phyloP scores from a whole-genome alignment of 805 yeast species.

The Hanseniaspora guilliermondii region DNA sequence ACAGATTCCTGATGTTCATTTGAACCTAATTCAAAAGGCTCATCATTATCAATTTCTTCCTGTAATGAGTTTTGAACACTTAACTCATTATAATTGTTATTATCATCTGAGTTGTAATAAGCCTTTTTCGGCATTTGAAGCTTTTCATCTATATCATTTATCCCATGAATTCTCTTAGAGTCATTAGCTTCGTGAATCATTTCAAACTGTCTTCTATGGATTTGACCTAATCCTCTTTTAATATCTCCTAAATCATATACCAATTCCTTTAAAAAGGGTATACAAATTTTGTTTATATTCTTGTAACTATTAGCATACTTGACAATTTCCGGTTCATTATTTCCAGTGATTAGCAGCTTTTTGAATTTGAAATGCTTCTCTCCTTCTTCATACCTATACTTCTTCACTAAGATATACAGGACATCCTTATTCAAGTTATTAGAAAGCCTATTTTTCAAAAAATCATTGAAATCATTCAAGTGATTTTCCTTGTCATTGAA shows the following conservation, averaged over 20 bases:
- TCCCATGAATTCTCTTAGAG: background rate
- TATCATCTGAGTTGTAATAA: conserved; percentile 5
- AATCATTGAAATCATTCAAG: background rate
- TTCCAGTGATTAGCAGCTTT: conserved; percentile 13
- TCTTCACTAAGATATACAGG: conserved; percentile 53
- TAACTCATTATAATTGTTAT: conserved; percentile 6
- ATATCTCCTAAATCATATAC: background rate
- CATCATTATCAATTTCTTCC: background rate
- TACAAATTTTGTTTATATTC: background rate
- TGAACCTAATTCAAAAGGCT: conserved; percentile 16
- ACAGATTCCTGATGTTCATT: background rate
- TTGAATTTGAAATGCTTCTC: conserved; percentile 53
- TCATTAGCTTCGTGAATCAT: conserved; percentile 20
- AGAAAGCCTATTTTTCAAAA: background rate
- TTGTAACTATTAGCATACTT: background rate
- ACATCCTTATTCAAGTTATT: conserved; percentile 30
- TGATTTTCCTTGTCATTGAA: conserved; percentile 11
- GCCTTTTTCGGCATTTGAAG: conserved; percentile 13
- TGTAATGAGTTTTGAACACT: conserved; percentile 27
- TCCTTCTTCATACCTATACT: conserved; percentile 72
- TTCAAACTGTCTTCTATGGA: background rate
- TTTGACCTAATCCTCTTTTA: background rate
- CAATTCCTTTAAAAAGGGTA: conserved; percentile 5
- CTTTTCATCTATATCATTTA: conserved; percentile 15
- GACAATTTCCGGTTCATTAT: background rate